A percentile compares a stretch with the other conserved stretches of the same genome.
These are phyloP conservation scores for Chenopodium suecicum DNA, from an alignment of 148 eudicot genomes.

Conservation along the genomic window DNA sequence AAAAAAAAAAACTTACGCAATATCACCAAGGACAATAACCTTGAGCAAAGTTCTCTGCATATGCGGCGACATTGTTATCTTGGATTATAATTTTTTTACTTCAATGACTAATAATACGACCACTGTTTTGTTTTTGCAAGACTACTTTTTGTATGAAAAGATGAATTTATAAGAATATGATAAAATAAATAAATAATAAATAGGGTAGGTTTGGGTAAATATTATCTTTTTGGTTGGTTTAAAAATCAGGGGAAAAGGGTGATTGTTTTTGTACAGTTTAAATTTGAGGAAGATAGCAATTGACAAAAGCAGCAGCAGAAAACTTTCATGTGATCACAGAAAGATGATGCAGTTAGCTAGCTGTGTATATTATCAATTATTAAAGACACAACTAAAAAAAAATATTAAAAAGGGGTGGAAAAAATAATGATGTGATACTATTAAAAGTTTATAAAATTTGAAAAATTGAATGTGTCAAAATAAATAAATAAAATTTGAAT, in stretches of 20 bases:
- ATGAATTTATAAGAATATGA: neutral
- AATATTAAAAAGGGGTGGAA: too few species aligned
- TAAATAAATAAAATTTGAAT: too few species aligned
- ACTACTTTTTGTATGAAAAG: neutral
- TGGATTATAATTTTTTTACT: neutral
- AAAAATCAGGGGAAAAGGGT: neutral
- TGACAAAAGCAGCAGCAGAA: neutral
- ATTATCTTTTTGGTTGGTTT: constrained; percentile 8
- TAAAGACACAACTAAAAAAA: neutral
- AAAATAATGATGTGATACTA: constrained; percentile 7
- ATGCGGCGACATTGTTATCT: constrained; percentile 12
- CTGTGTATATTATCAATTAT: neutral
- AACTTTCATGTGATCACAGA: constrained; percentile 6
- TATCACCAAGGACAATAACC: constrained; percentile 48
- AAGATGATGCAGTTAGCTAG: neutral
- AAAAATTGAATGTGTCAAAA: too few species aligned
- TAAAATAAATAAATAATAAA: neutral
- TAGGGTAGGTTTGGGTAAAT: neutral
- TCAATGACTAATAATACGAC: neutral
- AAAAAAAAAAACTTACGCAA: constrained; percentile 27
- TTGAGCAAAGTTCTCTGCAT: constrained; percentile 40
- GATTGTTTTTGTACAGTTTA: neutral
- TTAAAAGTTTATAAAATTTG: neutral
- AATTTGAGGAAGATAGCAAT: neutral
- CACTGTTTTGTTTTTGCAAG: neutral